Percentiles rank a stretch among this genome's conserved stretches.
Evolutionary conservation across 176 grass and related monocot species (phyloP).

Genomic region (Paspalum vaginatum): DNA sequence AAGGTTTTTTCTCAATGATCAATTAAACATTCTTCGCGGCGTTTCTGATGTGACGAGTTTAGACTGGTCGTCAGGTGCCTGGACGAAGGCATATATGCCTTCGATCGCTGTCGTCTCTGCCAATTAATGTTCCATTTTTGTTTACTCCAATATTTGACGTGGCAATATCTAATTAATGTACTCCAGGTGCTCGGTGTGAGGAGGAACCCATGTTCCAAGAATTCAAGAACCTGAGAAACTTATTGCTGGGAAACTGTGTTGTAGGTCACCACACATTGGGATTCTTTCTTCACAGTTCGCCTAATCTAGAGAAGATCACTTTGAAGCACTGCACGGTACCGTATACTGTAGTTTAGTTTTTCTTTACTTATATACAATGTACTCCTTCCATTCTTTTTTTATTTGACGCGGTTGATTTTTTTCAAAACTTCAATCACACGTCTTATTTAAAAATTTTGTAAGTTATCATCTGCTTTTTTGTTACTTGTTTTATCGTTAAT

Average conservation of each 20-base stretch:
- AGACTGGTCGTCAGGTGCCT: background rate
- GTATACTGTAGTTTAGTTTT: background rate
- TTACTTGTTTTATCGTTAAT: too few relatives aligned
- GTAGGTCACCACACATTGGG: background rate
- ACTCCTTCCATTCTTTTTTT: too few relatives aligned
- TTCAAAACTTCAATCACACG: too few relatives aligned
- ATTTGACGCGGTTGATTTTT: too few relatives aligned
- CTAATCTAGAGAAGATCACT: background rate
- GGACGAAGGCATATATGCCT: background rate
- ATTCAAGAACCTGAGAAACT: background rate
- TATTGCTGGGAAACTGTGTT: background rate
- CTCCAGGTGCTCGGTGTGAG: conserved; percentile 4
- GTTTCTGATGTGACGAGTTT: background rate
- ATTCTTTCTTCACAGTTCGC: background rate
- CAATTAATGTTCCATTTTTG: background rate
- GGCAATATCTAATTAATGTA: background rate
- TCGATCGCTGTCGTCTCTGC: background rate
- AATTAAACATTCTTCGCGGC: background rate
- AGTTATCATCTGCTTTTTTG: too few relatives aligned
- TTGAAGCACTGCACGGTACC: background rate
- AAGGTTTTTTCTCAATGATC: background rate
- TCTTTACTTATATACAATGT: too few relatives aligned
- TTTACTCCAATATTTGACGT: background rate
- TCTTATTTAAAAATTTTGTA: too few relatives aligned
- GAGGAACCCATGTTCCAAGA: background rate